These are phyloP conservation scores for Fusarium luffae DNA, from an alignment of 2,329 filamentous ascomycete genomes.

Conservation along the genomic window DNA sequence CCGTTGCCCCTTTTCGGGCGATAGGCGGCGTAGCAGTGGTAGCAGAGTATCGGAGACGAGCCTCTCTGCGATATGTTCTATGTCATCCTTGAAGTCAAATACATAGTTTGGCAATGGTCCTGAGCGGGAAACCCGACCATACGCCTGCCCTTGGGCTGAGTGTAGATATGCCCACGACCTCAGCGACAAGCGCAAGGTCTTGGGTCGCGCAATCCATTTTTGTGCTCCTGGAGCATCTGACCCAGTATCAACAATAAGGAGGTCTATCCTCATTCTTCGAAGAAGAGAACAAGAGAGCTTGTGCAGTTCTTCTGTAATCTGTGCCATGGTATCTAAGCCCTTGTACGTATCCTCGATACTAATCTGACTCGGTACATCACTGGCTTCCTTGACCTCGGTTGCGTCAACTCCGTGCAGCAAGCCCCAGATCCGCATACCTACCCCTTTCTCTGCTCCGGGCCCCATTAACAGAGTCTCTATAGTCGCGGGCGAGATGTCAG, in stretches of 20 bases:
- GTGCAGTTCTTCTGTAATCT: slow-evolving; percentile 75
- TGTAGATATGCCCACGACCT: slow-evolving; percentile 63
- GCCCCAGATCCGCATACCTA: slow-evolving; percentile 78
- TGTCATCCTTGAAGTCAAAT: slow-evolving; percentile 69
- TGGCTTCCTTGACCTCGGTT: slow-evolving; percentile 76
- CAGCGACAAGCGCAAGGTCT: slow-evolving; percentile 83
- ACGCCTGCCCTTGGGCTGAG: slow-evolving; percentile 64
- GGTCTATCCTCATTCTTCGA: slow-evolving; percentile 80
- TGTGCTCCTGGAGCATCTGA: slow-evolving; percentile 48
- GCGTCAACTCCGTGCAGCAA: slow-evolving; percentile 85
- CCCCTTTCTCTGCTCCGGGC: slow-evolving; percentile 75
- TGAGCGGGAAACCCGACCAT: slow-evolving; percentile 80
- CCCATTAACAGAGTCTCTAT: slow-evolving; percentile 78
- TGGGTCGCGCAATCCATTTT: slow-evolving; percentile 82
- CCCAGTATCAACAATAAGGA: slow-evolving; percentile 65
- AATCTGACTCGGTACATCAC: slow-evolving; percentile 83
- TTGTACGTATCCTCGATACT: slow-evolving; percentile 94
- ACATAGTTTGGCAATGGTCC: slow-evolving; percentile 77
- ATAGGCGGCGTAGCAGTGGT: slow-evolving; percentile 78
- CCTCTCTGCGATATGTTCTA: slow-evolving; percentile 71
- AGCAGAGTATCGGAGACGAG: slow-evolving; percentile 76
- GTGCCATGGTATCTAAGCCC: slow-evolving; percentile 71
- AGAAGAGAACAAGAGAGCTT: slow-evolving; percentile 77
- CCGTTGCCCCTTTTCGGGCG: slow-evolving; percentile 70
- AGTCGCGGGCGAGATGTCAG: slow-evolving; percentile 69